Evolutionary conservation across 768 basidiomycete species (phyloP).

Genomic region (Chlorophyllum brunneum): DNA sequence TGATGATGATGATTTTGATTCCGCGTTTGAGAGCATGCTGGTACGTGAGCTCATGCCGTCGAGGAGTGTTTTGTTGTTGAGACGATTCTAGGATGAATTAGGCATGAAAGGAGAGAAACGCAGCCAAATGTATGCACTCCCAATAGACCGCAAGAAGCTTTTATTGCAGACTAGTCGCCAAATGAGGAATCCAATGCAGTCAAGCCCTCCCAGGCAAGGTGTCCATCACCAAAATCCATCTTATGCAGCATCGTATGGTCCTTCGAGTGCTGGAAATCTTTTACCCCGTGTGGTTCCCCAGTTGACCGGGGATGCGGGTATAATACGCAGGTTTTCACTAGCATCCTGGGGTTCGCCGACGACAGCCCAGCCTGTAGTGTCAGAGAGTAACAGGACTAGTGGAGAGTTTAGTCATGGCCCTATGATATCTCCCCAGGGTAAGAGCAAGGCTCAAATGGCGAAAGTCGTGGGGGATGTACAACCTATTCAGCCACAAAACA

Average conservation of each 20-base stretch:
- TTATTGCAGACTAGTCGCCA: constrained; percentile 56
- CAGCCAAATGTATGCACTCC: constrained; percentile 55
- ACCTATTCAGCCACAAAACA: constrained; percentile 57
- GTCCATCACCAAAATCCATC: constrained; percentile 27
- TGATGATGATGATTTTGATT: constrained; percentile 32
- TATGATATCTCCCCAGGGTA: constrained; percentile 19
- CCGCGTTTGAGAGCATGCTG: constrained; percentile 67
- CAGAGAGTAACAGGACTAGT: constrained; percentile 31
- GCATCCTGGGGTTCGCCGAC: constrained; percentile 54
- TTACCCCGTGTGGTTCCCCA: constrained; percentile 70
- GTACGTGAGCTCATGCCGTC: constrained; percentile 34
- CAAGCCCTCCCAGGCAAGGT: constrained; percentile 22
- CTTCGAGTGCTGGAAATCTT: constrained; percentile 52
- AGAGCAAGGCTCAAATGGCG: constrained; percentile 25
- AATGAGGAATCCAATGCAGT: constrained; percentile 31
- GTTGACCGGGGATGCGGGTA: constrained; percentile 64
- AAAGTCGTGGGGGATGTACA: constrained; percentile 31
- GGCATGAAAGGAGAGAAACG: constrained; percentile 72
- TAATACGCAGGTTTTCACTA: constrained; percentile 67
- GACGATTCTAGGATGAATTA: constrained; percentile 54
- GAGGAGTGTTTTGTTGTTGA: neutral
- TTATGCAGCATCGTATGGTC: constrained; percentile 52
- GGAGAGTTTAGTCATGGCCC: constrained; percentile 29
- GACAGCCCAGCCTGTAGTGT: constrained; percentile 29
- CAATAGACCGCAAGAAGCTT: constrained; percentile 61